phyloP scores from a whole-genome alignment of 176 grass and related monocot genomes.

The Aechmea fasciata region DNA sequence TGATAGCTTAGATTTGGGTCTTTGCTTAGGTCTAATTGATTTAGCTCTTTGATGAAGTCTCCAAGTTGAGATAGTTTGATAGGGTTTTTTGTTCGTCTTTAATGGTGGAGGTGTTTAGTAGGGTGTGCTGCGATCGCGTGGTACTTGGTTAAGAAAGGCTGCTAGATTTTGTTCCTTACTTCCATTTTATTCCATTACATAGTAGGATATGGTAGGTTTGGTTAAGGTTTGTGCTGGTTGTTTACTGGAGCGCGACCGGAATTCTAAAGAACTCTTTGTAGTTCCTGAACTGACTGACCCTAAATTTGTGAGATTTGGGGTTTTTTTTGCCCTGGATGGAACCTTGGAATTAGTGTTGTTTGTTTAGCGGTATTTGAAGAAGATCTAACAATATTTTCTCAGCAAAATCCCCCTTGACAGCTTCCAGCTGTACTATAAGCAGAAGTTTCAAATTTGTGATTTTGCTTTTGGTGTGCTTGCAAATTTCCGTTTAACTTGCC shows the following conservation, averaged over 20 bases:
- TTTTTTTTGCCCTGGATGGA: slow-evolving; percentile 4
- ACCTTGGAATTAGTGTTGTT: slow-evolving; percentile 2
- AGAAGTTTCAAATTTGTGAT: neutral
- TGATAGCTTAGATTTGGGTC: neutral
- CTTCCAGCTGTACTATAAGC: too few relatives aligned
- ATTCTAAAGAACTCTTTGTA: too few relatives aligned
- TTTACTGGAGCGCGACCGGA: too few relatives aligned
- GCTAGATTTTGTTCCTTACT: neutral
- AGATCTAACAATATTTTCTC: too few relatives aligned
- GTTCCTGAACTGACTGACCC: too few relatives aligned
- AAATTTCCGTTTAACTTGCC: neutral
- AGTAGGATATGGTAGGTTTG: too few relatives aligned
- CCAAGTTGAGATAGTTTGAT: neutral
- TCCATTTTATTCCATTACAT: neutral
- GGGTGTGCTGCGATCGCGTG: neutral
- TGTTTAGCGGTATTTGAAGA: too few relatives aligned
- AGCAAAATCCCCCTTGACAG: too few relatives aligned
- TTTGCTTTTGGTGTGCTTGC: neutral
- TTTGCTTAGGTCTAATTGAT: neutral
- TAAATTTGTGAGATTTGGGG: too few relatives aligned
- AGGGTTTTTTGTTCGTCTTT: neutral
- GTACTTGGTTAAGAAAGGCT: too few relatives aligned
- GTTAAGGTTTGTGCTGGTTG: too few relatives aligned
- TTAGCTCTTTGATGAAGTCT: neutral
- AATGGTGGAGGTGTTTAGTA: neutral